Percentiles rank a stretch among this genome's conserved stretches.
Conservation (phyloP, 225 moss, liverwort and hornwort species). For the Sphagnum tenellum region DNA sequence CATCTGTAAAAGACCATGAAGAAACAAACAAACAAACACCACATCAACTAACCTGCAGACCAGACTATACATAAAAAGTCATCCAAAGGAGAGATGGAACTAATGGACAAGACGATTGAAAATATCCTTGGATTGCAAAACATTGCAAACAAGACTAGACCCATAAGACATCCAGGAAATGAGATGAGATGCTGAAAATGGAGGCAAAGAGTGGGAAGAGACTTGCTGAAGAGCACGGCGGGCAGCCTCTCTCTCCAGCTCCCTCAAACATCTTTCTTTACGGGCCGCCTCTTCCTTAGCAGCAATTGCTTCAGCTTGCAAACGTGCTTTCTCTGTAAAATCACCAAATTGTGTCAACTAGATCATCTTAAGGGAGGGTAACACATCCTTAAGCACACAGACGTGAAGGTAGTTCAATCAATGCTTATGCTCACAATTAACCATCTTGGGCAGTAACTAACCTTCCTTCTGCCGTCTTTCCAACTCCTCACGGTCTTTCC, state of each 20-base stretch:
- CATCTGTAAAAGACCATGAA: conserved; percentile 45
- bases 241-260: conserved; percentile 86
- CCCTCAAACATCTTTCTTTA: conserved; percentile 60
- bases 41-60: too few species aligned
- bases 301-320: conserved; percentile 90
- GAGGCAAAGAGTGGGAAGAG: not conserved
- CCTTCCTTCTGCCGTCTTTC: conserved; percentile 83
- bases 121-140: not conserved
- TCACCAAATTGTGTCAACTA: too few species aligned
- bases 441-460: not conserved
- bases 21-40: too few species aligned
- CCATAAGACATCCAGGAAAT: too few species aligned
- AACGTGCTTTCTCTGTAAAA: conserved; percentile 74
- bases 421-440: not conserved
- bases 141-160: too few species aligned
- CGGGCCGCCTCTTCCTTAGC: conserved; percentile 14
- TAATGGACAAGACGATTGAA: too few species aligned
- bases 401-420: not conserved
- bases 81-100: too few species aligned
- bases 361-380: too few species aligned
- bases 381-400: not conserved
- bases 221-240: conserved; percentile 83
- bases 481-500: conserved; percentile 71
- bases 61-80: too few species aligned
- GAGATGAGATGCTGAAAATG: too few species aligned